Evolutionary conservation across 2,329 filamentous ascomycete species (phyloP).

Genomic region (Aspergillus terreus): DNA sequence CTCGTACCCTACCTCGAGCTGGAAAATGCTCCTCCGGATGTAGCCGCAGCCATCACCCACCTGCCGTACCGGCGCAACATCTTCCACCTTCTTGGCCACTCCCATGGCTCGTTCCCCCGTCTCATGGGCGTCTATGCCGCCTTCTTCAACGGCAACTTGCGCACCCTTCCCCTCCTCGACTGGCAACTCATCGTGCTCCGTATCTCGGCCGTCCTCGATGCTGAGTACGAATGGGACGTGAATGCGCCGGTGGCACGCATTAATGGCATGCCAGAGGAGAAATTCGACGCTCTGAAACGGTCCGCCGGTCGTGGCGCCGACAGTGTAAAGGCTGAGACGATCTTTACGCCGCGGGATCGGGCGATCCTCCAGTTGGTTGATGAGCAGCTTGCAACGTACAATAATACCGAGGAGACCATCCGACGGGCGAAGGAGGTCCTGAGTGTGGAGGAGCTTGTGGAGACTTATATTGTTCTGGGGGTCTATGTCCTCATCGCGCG

Average conservation of each 20-base stretch:
- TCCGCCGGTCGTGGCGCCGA: background rate
- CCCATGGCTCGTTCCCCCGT: conserved; percentile 6
- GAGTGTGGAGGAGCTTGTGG: conserved; percentile 6
- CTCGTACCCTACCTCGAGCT: conserved; percentile 6
- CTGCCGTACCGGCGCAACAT: conserved; percentile 11
- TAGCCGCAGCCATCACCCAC: background rate
- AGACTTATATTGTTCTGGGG: conserved; percentile 10
- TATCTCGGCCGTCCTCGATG: conserved; percentile 1
- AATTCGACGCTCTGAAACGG: conserved; percentile 2
- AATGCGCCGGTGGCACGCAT: conserved; percentile 7
- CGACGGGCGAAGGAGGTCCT: background rate
- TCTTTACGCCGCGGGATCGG: conserved; percentile 5
- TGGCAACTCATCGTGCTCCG: conserved; percentile 13
- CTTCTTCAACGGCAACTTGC: conserved; percentile 8
- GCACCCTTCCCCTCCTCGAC: conserved; percentile 6
- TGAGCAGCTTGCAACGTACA: conserved; percentile 8
- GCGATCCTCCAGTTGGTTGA: conserved; percentile 6
- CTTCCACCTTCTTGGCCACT: conserved; percentile 3
- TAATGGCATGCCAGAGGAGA: conserved; percentile 5
- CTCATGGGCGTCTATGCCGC: conserved; percentile 6
- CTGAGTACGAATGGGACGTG: conserved; percentile 9
- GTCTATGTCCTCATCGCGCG: conserved; percentile 9
- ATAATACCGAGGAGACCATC: conserved; percentile 7
- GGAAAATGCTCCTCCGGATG: conserved; percentile 1
- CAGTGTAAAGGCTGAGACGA: background rate